Base-by-base conservation (phyloP, 345 rosid species). In the Eucalyptus grandis region DNA sequence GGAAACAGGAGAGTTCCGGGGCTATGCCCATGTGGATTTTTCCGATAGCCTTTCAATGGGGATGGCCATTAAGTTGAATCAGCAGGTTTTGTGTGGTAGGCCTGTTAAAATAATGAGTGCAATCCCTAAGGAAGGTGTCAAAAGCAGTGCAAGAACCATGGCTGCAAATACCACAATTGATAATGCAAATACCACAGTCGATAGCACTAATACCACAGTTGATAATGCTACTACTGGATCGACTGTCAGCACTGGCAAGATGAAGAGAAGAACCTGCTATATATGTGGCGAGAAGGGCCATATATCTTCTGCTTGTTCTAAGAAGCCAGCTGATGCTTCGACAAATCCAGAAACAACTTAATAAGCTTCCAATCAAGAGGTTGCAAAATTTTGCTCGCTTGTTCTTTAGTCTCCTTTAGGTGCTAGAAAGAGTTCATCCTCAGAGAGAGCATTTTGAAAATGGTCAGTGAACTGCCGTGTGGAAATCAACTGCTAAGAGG, bases 101-200 rank as follows among this genome's bases (percentile, higher is more conserved):
- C 96, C 98, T 49, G 94, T 95, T 90, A 98, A 97, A 92, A 94
- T 96, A 88, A 96, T 98, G 62, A 95, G 98, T 91, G 99, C 99
- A 54, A 95, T 97, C 88, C 97, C 94, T 49, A 91, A 91, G 90
- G 93, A 93, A 53, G 88, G 88, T 46, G 87, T 15, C 53, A 86
- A 89, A 86, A 47, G 22, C 49, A 87, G 83, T 77, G 46, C 83
- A 77, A 77, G 44, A 37, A 77, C 47, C 14, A 44, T 77, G 47
- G 27, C 47, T 21, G 47, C 27, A 19, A 77, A 77, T 37, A 37
- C 27, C 47, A 77, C 27, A 37, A 14, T 88, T 47, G 69, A 19
- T 56, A 92, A 81, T n/a, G 53, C 87, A 88, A n/a, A 86, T 88
- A 56, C 72, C 56, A 34, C 26, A 72, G 82, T 88, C 51, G 58